Base-by-base conservation (phyloP, 305 asterid species). In the Galium porrigens region DNA sequence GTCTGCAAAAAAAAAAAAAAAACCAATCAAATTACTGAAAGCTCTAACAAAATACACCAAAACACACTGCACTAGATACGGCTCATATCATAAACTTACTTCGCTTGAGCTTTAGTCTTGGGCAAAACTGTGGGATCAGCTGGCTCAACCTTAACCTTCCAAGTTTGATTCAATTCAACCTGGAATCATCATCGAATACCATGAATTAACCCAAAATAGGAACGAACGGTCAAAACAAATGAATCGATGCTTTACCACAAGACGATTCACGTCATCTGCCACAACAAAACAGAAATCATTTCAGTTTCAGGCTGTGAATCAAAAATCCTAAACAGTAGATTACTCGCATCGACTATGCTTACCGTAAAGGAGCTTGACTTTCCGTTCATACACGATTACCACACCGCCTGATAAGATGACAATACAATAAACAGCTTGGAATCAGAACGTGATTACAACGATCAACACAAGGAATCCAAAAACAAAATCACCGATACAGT, bases 301-400 rank as follows among this genome's bases (percentile, higher is more conserved):
- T 17, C 52, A 46, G 52, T 46, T 49, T 60, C 68, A 69, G 71
- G 56, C 58, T 3, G 4, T 55, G 58, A 63, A 39, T 15, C 18
- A 39, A 60, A 63, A 68, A 6, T n/a, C 20, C 27, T 42, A 42
- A 14, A 14, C 52, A 33, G 18, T 49, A 70, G 30, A 55, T 59
- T 18, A 29, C 3, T 27, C 37, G 30, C 12, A 56, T 10, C 11
- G 2, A 3, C 6, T 61, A 68, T 48, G 73, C 0, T 56, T 79
- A 88, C 97, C 96, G 42, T 76, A 82, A 34, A 91, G 90, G 59
- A 91, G 86, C 71, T 86, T 91, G n/a, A 91, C 97, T 84, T 91
- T 88, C 53, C 96, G 82, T 76, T 88, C 90, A 56, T 88, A 91
- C 78, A 91, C 95, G 71, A 91, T 91, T 25, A 88, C 96, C 37